Base-by-base conservation (phyloP, 768 basidiomycete genomes). In the Mycena alexandri region DNA sequence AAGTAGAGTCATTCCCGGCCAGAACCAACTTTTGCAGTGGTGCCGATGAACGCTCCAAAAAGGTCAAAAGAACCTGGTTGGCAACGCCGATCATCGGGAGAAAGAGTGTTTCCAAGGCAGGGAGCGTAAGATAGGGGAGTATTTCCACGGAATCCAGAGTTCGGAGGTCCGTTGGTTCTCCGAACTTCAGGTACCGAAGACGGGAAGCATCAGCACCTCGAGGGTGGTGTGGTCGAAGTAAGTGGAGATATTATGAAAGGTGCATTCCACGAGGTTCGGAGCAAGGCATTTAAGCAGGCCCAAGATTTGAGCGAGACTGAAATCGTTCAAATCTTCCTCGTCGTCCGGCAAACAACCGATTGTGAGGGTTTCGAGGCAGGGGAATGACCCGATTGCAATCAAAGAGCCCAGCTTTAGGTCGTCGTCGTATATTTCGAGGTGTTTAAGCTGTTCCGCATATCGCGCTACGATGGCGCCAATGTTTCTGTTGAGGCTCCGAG, bases 121-220 rank as follows among this genome's bases (percentile, higher is more conserved):
- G 48, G 48, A 51, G 48, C 9, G 48, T 29, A 29, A 51, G 25
- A 17, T 29, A 33, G 1, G 13, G 13, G 48, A 51, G 14, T 9
- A 33, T 29, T 2, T 29, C 25, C 12, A 16, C 25, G 25, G 38
- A 38, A 38, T 38, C 29, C 48, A 14, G 24, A 8, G 17, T 8
- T 16, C 10, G 48, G 25, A 47, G 11, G 46, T 16, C 7, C 14
- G 13, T 11, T 3, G 8, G 14, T 14, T 29, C 25, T 8, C 48
- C 48, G 14, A 51, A 51, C 8, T 9, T 29, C 12, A 51, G 14
- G 14, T 29, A 17, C 5, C 25, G 48, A 9, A 51, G 48, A 51
- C 12, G 8, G 14, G 48, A 17, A 29, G 48, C 2, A 51, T 24
- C 12, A 51, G 71, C 74, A 16, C 22, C 13, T 29, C 16, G 13